These are phyloP conservation scores for Lactuca sativa DNA, from an alignment of 129 eudicot species.

Conservation along the genomic window DNA sequence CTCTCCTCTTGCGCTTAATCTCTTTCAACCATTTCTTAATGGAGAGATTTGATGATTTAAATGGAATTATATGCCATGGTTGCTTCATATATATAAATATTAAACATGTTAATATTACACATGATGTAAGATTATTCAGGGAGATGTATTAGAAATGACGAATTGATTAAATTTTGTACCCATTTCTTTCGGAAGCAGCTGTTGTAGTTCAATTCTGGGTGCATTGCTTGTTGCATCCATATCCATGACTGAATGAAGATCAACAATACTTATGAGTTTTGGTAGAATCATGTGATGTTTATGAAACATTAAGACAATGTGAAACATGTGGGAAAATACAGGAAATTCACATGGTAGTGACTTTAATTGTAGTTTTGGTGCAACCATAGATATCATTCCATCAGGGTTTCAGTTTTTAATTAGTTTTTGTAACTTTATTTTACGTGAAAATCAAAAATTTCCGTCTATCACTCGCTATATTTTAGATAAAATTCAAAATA, in stretches of 20 bases:
- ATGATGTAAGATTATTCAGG: neutral
- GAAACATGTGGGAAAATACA: neutral
- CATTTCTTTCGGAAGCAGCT: slow-evolving; percentile 72
- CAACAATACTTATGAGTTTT: neutral
- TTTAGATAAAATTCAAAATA: no score
- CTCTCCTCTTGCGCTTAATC: slow-evolving; percentile 71
- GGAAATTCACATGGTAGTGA: neutral
- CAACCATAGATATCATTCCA: neutral
- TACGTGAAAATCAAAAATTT: no score
- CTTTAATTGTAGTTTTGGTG: no score
- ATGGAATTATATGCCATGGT: slow-evolving; percentile 65
- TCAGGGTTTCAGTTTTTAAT: no score
- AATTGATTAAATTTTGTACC: slow-evolving; percentile 36
- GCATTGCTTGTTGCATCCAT: slow-evolving; percentile 99
- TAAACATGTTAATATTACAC: neutral
- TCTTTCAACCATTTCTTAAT: slow-evolving; percentile 91
- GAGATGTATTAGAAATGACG: neutral
- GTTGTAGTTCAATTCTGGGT: slow-evolving; percentile 86
- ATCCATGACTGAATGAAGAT: slow-evolving; percentile 77
- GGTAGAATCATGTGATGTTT: neutral
- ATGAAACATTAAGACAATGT: neutral
- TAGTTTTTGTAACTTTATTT: no score
- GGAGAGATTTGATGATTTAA: slow-evolving; percentile 46
- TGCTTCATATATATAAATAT: slow-evolving; percentile 38
- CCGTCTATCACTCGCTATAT: no score